Evolutionary conservation across 1,284 basidiomycete genomes (phyloP).

Genomic region (Amylostereum areolatum): DNA sequence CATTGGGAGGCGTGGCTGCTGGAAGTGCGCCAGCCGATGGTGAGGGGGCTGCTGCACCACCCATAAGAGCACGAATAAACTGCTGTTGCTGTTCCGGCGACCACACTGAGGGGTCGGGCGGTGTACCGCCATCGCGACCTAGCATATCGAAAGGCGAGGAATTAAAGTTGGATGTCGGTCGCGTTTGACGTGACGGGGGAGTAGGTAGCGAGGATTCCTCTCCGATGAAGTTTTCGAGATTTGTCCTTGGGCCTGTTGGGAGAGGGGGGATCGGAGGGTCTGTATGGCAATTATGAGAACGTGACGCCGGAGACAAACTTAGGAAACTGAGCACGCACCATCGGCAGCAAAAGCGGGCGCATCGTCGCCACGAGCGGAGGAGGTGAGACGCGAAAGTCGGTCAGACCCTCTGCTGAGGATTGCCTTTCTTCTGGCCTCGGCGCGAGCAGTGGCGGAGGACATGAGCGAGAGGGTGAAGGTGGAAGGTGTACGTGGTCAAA

Average conservation of each 20-base stretch:
- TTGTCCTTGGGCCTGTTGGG: conserved; percentile 19
- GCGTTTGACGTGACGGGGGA: conserved; percentile 24
- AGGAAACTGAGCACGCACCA: conserved; percentile 30
- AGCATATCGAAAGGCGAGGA: conserved; percentile 10
- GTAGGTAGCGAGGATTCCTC: conserved; percentile 51
- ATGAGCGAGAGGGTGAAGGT: conserved; percentile 16
- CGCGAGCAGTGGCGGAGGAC: conserved; percentile 38
- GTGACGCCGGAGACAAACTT: conserved; percentile 6
- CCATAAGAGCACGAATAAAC: conserved; percentile 59
- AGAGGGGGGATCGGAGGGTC: conserved; percentile 39
- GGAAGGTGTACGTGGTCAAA: conserved; percentile 1
- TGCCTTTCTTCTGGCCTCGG: conserved; percentile 69
- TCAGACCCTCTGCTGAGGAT: conserved; percentile 65
- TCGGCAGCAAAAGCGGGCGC: conserved; percentile 50
- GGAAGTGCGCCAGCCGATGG: not conserved
- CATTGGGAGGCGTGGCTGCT: not conserved
- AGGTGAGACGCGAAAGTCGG: conserved; percentile 69
- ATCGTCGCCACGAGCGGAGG: conserved; percentile 68
- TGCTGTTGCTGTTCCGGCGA: conserved; percentile 59
- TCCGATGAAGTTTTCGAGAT: conserved; percentile 50
- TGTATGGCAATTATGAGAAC: conserved; percentile 15
- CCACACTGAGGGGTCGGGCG: conserved; percentile 52
- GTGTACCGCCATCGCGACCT: conserved; percentile 17
- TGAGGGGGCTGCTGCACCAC: conserved; percentile 18
- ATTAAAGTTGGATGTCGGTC: conserved; percentile 12